phyloP scores from a whole-genome alignment of 805 yeast genomes.

The Wickerhamiella cacticola region DNA sequence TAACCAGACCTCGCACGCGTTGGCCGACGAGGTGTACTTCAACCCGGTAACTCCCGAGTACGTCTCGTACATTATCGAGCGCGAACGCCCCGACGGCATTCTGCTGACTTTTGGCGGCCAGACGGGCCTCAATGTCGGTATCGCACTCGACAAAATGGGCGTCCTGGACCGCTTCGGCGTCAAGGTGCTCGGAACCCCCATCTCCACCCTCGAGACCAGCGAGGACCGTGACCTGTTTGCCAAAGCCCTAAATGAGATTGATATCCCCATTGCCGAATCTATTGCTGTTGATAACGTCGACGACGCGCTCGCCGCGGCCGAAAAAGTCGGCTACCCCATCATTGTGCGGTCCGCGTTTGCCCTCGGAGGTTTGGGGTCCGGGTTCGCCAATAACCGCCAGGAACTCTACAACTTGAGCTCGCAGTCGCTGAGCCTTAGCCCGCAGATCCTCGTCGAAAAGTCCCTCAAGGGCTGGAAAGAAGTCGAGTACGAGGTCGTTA shows the following conservation, averaged over 20 bases:
- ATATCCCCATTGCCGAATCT: conserved; percentile 94
- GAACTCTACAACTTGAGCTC: conserved; percentile 82
- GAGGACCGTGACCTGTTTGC: conserved; percentile 97
- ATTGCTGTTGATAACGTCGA: conserved; percentile 90
- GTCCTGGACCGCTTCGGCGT: conserved; percentile 80
- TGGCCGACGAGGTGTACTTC: conserved; percentile 91
- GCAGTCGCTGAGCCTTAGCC: conserved; percentile 78
- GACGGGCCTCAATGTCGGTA: conserved; percentile 94
- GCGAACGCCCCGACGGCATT: conserved; percentile 94
- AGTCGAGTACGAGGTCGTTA: conserved; percentile 95
- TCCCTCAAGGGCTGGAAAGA: conserved; percentile 99
- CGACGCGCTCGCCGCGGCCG: conserved; percentile 87
- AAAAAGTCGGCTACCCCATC: conserved; percentile 80
- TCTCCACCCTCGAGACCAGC: conserved; percentile 85
- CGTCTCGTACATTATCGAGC: conserved; percentile 85
- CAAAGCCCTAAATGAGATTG: conserved; percentile 84
- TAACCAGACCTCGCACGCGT: conserved; percentile 86
- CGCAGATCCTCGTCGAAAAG: conserved; percentile 92
- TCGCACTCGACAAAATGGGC: conserved; percentile 88
- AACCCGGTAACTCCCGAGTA: conserved; percentile 96
- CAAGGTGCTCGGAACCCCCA: conserved; percentile 96
- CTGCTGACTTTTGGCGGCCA: conserved; percentile 97
- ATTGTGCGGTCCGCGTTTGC: conserved; percentile 97
- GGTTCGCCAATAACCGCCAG: conserved; percentile 73
- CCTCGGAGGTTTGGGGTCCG: conserved; percentile 94